phyloP scores from a whole-genome alignment of 176 grass and related monocot species.

The Oryza coarctata region DNA sequence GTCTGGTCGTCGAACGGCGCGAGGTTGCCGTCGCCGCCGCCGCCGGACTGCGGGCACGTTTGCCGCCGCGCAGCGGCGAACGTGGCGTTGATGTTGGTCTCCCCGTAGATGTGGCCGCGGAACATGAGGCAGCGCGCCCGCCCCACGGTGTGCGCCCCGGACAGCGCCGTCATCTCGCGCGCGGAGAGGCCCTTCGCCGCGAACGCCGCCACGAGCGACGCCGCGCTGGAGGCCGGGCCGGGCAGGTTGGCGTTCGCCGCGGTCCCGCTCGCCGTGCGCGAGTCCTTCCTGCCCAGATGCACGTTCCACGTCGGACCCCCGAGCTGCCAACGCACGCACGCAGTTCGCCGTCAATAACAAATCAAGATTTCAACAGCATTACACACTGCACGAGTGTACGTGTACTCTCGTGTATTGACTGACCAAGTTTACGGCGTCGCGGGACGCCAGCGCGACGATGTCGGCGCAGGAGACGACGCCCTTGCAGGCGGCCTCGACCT shows the following conservation, averaged over 20 bases:
- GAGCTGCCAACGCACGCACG: constrained; percentile 12
- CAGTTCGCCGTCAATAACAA: neutral
- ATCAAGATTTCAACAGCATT: neutral
- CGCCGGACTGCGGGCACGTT: constrained; percentile 45
- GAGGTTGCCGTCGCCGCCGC: constrained; percentile 40
- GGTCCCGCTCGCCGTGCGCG: constrained; percentile 53
- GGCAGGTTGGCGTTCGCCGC: constrained; percentile 64
- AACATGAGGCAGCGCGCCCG: constrained; percentile 51
- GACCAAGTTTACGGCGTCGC: constrained; percentile 68
- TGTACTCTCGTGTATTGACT: neutral
- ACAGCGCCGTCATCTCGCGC: constrained; percentile 70
- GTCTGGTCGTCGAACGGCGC: constrained; percentile 56
- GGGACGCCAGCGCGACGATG: constrained; percentile 62
- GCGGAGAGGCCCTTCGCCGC: constrained; percentile 46
- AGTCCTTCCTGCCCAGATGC: constrained; percentile 44
- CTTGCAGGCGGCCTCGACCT: constrained; percentile 47
- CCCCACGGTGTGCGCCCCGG: constrained; percentile 75
- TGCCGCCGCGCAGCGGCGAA: constrained; percentile 42
- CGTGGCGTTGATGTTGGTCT: constrained; percentile 55
- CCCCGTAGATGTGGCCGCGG: constrained; percentile 52
- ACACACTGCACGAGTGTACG: too few relatives aligned
- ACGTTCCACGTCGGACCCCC: constrained; percentile 49
- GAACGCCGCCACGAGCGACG: constrained; percentile 47
- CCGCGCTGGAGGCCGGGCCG: constrained; percentile 22
- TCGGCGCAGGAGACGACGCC: constrained; percentile 61